phyloP scores from a whole-genome alignment of 2,329 filamentous ascomycete species.

The Fusarium nurragi region DNA sequence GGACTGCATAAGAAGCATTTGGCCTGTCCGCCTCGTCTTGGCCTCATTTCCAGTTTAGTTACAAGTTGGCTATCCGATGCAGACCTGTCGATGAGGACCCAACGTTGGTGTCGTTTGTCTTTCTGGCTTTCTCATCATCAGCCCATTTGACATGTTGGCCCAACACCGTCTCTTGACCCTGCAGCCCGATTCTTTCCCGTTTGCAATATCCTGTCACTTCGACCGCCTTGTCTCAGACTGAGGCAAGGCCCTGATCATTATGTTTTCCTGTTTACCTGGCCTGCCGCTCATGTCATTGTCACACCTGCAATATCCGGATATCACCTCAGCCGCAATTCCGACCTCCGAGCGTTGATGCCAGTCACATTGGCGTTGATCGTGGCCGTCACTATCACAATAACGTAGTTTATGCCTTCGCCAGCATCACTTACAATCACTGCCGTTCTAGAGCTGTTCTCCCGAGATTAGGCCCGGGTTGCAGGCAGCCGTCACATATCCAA shows the following conservation, averaged over 20 bases:
- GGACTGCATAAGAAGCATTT: slow-evolving; percentile 15
- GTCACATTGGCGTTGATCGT: slow-evolving; percentile 1
- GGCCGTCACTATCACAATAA: slow-evolving; percentile 16
- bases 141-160: slow-evolving; percentile 6
- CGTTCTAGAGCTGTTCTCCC: slow-evolving; percentile 18
- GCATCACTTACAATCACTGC: slow-evolving; percentile 13
- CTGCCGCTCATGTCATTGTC: slow-evolving; percentile 2
- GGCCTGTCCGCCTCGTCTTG: slow-evolving; percentile 23
- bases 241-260: background rate
- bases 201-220: background rate
- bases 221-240: slow-evolving; percentile 7
- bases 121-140: slow-evolving; percentile 5
- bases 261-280: background rate
- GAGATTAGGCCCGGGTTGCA: slow-evolving; percentile 35
- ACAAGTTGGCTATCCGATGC: background rate
- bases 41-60: background rate
- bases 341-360: background rate
- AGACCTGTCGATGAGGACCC: background rate
- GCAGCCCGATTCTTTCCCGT: background rate
- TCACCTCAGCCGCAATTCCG: slow-evolving; percentile 24
- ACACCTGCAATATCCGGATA: slow-evolving; percentile 10
- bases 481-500: slow-evolving; percentile 29
- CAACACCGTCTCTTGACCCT: slow-evolving; percentile 3
- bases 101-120: background rate
- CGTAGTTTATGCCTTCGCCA: slow-evolving; percentile 12